These are phyloP conservation scores for Boletus sp. DNA, from an alignment of 768 basidiomycete species.

Conservation along the genomic window DNA sequence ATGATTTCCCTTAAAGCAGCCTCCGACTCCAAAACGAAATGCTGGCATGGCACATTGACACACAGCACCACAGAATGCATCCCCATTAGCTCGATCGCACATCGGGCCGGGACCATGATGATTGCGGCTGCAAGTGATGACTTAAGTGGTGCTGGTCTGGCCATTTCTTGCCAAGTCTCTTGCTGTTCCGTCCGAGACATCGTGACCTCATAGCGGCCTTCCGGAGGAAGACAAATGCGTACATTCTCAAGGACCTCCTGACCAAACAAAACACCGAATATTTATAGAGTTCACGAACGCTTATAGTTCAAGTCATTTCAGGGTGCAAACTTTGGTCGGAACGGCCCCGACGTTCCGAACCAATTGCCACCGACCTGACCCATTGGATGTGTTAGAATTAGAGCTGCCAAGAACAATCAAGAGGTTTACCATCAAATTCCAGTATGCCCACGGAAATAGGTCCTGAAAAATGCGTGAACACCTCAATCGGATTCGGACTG, in stretches of 20 bases:
- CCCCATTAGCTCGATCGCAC: background rate
- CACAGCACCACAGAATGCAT: background rate
- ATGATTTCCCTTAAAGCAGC: too few relatives aligned
- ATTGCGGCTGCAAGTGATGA: background rate
- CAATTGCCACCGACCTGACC: constrained; percentile 38
- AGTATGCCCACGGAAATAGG: constrained; percentile 36
- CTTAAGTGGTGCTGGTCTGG: background rate
- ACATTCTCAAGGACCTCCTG: background rate
- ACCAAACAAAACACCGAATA: background rate
- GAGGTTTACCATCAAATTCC: constrained; percentile 52
- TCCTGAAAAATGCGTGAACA: constrained; percentile 20
- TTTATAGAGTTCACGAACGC: background rate
- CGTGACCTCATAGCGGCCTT: background rate
- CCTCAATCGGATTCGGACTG: background rate
- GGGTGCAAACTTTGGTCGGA: constrained; percentile 38
- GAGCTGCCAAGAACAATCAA: too few relatives aligned
- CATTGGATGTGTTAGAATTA: too few relatives aligned
- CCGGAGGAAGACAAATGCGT: constrained; percentile 9
- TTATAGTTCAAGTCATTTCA: constrained; percentile 3
- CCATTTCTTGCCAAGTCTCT: background rate
- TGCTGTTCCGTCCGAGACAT: constrained; percentile 16
- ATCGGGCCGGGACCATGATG: constrained; percentile 3
- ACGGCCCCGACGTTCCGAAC: constrained; percentile 46
- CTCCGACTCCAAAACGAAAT: background rate
- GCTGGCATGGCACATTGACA: background rate